These are phyloP conservation scores for Arabidopsis hybrid DNA, from an alignment of 441 rosid species.

Conservation along the genomic window DNA sequence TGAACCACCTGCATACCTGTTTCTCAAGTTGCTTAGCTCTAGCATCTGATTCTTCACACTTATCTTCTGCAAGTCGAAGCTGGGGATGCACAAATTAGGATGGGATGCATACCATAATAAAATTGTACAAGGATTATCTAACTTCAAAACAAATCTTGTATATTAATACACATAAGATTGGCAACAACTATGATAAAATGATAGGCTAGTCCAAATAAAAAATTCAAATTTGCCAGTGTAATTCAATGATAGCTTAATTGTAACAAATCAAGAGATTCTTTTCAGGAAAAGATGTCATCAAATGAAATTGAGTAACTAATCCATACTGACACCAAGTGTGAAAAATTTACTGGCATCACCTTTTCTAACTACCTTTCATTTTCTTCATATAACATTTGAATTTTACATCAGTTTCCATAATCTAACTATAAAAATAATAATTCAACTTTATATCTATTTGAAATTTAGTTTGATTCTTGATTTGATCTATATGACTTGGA, in stretches of 20 bases:
- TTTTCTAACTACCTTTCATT: constrained; percentile 69
- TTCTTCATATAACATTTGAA: constrained; percentile 63
- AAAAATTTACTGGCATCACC: constrained; percentile 56
- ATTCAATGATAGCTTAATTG: background rate
- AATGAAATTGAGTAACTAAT: constrained; percentile 15
- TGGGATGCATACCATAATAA: constrained; percentile 31
- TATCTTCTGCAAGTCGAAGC: constrained; percentile 80
- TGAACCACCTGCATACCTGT: constrained; percentile 47
- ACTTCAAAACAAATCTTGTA: constrained; percentile 10
- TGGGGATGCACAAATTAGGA: constrained; percentile 58
- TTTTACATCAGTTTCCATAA: too few relatives aligned
- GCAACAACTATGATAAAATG: background rate
- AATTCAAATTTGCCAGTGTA: background rate
- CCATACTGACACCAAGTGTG: constrained; percentile 28
- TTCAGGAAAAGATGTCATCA: background rate
- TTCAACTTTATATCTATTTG: background rate
- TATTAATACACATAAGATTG: background rate
- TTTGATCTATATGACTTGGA: background rate
- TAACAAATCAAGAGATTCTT: background rate
- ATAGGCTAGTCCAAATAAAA: background rate
- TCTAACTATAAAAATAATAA: background rate
- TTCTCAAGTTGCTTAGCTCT: constrained; percentile 71
- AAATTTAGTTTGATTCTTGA: background rate
- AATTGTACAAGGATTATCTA: background rate
- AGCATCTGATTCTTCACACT: constrained; percentile 71